A percentile compares a stretch with the other conserved stretches of the same genome.
Evolutionary conservation across 2,329 filamentous ascomycete genomes (phyloP).

Genomic region (Nigrospora sphaerica): DNA sequence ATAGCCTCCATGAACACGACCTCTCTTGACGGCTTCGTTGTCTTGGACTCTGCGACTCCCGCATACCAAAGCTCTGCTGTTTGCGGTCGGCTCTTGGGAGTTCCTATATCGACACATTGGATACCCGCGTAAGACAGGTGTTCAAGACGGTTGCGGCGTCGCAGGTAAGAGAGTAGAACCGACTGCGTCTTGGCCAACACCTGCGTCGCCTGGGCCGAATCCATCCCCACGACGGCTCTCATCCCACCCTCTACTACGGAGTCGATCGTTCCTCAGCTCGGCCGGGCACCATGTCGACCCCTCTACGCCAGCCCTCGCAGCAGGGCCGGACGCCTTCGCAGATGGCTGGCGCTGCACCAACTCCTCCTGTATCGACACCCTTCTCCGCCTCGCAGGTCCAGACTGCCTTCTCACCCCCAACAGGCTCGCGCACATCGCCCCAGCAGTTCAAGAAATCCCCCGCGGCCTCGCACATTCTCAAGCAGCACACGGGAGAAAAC

Average conservation of each 20-base stretch:
- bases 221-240: neutral
- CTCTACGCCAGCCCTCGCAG: slow-evolving; percentile 36
- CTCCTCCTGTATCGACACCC: slow-evolving; percentile 60
- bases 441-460: slow-evolving; percentile 60
- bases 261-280: neutral
- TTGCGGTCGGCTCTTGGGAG: too few species aligned
- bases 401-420: slow-evolving; percentile 51
- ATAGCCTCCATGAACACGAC: too few species aligned
- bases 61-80: too few species aligned
- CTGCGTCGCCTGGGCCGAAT: too few species aligned
- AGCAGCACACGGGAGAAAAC: slow-evolving; percentile 1
- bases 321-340: slow-evolving; percentile 45
- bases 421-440: slow-evolving; percentile 50
- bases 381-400: slow-evolving; percentile 50
- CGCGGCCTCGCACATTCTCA: slow-evolving; percentile 26
- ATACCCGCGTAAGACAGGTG: too few species aligned
- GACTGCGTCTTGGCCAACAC: too few species aligned
- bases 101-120: too few species aligned
- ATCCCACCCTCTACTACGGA: neutral
- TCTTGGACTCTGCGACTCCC: too few species aligned
- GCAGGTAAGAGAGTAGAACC: too few species aligned
- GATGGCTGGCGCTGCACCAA: slow-evolving; percentile 42
- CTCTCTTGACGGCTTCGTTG: too few species aligned
- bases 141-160: too few species aligned
- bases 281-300: slow-evolving; percentile 21